Evolutionary conservation across 306 rosid genomes (phyloP).

Genomic region (Leucaena leucocephala): DNA sequence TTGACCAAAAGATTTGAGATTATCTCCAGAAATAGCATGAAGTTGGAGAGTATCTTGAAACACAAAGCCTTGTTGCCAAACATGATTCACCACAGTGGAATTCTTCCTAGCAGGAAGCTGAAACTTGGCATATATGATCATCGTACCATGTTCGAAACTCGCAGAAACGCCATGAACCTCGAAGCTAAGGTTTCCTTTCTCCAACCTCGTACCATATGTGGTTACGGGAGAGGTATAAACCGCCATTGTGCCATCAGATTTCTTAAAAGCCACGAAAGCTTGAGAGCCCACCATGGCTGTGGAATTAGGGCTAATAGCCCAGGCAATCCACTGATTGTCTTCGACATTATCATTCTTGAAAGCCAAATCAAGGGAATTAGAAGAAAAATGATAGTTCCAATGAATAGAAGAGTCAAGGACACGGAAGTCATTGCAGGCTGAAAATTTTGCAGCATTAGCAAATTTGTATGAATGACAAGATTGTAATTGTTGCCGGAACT

Average conservation of each 20-base stretch:
- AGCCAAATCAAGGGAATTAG: slow-evolving; percentile 33
- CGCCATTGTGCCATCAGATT: slow-evolving; percentile 25
- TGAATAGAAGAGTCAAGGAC: slow-evolving; percentile 34
- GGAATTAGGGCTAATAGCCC: slow-evolving; percentile 54
- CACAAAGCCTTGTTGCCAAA: slow-evolving; percentile 48
- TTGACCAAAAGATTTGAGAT: slow-evolving; percentile 2
- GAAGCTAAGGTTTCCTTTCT: slow-evolving; percentile 36
- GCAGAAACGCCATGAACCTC: slow-evolving; percentile 27
- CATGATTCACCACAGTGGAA: slow-evolving; percentile 6
- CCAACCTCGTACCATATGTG: slow-evolving; percentile 6
- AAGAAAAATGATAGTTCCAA: slow-evolving; percentile 42
- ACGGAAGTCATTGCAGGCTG: slow-evolving; percentile 35
- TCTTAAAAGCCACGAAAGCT: slow-evolving; percentile 26
- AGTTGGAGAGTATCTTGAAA: background rate
- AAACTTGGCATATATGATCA: slow-evolving; percentile 36
- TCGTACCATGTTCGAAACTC: background rate
- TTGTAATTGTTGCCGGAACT: background rate
- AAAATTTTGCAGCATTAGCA: background rate
- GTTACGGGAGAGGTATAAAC: slow-evolving; percentile 36
- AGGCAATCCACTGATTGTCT: slow-evolving; percentile 42
- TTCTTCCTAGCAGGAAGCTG: slow-evolving; percentile 26
- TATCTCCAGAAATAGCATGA: slow-evolving; percentile 20
- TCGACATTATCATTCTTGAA: slow-evolving; percentile 26
- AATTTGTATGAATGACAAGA: slow-evolving; percentile 23
- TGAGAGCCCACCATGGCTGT: slow-evolving; percentile 54